Evolutionary conservation across 2,329 filamentous ascomycete species (phyloP).

Genomic region (Xylaria arbuscula): DNA sequence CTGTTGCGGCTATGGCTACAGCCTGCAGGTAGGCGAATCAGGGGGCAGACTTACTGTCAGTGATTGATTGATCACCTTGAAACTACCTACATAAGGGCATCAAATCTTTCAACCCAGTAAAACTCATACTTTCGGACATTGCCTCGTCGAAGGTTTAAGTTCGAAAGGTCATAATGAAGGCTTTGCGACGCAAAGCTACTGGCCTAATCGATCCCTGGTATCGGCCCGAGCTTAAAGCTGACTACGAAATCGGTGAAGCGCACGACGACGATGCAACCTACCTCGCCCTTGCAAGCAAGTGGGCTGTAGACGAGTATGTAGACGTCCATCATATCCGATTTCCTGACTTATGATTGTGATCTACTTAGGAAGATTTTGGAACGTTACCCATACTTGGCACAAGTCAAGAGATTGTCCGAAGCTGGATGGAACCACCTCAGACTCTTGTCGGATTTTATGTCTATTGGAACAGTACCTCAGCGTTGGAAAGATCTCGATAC

Average conservation of each 20-base stretch:
- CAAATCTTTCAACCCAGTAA: not conserved
- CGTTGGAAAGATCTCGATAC: slow-evolving; percentile 31
- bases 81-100: not conserved
- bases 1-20: slow-evolving; percentile 9
- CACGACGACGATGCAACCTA: slow-evolving; percentile 30
- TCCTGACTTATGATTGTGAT: slow-evolving; percentile 3
- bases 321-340: not conserved
- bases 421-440: slow-evolving; percentile 36
- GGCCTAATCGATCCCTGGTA: slow-evolving; percentile 29
- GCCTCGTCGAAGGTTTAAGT: not conserved
- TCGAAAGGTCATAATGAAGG: slow-evolving; percentile 2
- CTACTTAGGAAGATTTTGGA: slow-evolving; percentile 7
- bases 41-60: not conserved
- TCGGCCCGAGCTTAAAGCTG: slow-evolving; percentile 30
- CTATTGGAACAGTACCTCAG: slow-evolving; percentile 38
- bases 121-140: not conserved
- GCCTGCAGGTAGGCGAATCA: slow-evolving; percentile 12
- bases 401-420: slow-evolving; percentile 32
- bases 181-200: not conserved
- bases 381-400: slow-evolving; percentile 27
- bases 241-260: slow-evolving; percentile 31
- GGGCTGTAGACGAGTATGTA: slow-evolving; percentile 30
- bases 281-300: slow-evolving; percentile 16
- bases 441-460: slow-evolving; percentile 40
- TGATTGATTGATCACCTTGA: not conserved